Conservation (phyloP, 2,329 filamentous ascomycete species). For the Bertia moriformis region DNA sequence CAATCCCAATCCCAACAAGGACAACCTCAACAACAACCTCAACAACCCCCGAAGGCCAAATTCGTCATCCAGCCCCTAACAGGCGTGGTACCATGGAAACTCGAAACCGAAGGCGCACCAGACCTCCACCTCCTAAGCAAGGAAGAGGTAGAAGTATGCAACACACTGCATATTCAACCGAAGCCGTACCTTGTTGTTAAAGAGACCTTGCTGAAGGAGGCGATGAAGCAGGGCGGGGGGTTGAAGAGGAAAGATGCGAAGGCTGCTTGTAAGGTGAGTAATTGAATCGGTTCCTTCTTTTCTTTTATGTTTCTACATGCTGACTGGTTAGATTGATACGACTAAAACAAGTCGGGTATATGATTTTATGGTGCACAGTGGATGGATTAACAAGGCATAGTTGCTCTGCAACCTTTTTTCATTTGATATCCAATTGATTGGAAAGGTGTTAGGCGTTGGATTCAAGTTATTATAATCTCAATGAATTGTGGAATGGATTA, state of each 20-base stretch:
- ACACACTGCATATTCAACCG: constrained; percentile 68
- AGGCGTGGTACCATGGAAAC: constrained; percentile 46
- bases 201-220: constrained; percentile 78
- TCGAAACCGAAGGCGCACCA: constrained; percentile 62
- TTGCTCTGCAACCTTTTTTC: too few species aligned
- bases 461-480: too few species aligned
- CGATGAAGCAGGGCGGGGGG: constrained; percentile 71
- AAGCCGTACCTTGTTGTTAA: constrained; percentile 95
- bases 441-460: too few species aligned
- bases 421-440: constrained; percentile 1
- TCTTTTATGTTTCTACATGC: neutral
- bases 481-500: too few species aligned
- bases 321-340: constrained; percentile 46
- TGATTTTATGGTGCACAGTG: constrained; percentile 85
- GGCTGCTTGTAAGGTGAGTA: constrained; percentile 46
- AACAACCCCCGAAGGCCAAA: constrained; percentile 30
- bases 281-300: neutral
- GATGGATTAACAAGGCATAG: constrained; percentile 78
- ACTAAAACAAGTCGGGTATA: constrained; percentile 77
- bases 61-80: constrained; percentile 39
- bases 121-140: constrained; percentile 75
- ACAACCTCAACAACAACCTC: constrained; percentile 16
- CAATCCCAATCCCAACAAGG: constrained; percentile 23
- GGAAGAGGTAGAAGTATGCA: constrained; percentile 77
- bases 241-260: constrained; percentile 90